Base-by-base conservation (phyloP, 2,329 filamentous ascomycete genomes). In the Stromatinia cepivora region DNA sequence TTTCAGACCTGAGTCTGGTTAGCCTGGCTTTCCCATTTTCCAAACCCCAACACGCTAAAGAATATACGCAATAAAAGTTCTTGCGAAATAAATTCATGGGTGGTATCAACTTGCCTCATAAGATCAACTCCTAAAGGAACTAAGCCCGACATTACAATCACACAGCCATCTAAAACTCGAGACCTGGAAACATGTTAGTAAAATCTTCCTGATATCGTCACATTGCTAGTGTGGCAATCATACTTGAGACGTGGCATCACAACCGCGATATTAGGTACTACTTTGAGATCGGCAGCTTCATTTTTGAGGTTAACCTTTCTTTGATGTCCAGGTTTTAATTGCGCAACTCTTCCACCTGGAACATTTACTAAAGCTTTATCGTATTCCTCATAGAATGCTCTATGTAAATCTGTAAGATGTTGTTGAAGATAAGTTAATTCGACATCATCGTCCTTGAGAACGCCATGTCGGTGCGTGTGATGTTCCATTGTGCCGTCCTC, bases 101-200 rank as follows among this genome's bases (percentile, higher is more conserved):
- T 61, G 39, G 59, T 64, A 63, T 64, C 39, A 50, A 69, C 67
- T 65, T 79, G 85, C 84, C 78, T 81, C 76, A 91, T 87, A 46
- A 94, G 88, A 75, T 94, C 90, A 50, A 91, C 87, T 7, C 92
- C 92, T 0, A 97, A 82, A 0, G 94, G 94, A 3, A 98, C 89
- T 3, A 99, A 89, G 0, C 95, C 95, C 0, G 94, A 97, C 73
- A 98, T 90, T 7, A 97, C 94, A 69, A 99, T 87, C 7, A 89
- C 87, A 15, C 92, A 88, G 20, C 89, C 91, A 31, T 85, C 86
- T 0, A 99, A 87, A 2, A 96, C 91, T 67, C 85, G 85, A 0
- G 84, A 82, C 68, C 78, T 79, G 46, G 42, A 31, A 15, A 48
- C 6, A 20, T 39, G 70, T 79, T 66, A 79, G 74, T 59, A 69